Conservation (phyloP, 2,329 filamentous ascomycete genomes). For the Diplodia mutila region DNA sequence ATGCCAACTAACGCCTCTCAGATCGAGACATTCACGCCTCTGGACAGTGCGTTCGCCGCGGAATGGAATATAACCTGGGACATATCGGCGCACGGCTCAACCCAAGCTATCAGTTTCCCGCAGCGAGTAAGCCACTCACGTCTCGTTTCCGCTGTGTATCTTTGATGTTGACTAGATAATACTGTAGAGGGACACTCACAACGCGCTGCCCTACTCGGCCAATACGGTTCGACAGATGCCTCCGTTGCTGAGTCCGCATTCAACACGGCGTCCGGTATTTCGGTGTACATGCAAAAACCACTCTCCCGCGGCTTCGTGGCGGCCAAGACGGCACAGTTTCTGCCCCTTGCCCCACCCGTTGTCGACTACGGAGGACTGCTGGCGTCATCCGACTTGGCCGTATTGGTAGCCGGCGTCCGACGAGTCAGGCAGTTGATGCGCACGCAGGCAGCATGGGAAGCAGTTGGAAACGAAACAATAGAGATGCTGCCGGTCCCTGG, state of each 20-base stretch:
- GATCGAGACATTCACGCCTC: neutral
- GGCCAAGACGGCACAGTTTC: too few relatives aligned
- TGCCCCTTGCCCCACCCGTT: too few relatives aligned
- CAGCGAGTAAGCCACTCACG: neutral
- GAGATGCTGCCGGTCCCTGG: neutral
- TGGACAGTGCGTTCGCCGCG: neutral
- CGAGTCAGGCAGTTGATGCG: neutral
- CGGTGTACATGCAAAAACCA: too few relatives aligned
- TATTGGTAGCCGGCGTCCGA: neutral
- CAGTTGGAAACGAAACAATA: neutral
- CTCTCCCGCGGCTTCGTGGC: too few relatives aligned
- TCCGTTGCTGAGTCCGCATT: too few relatives aligned
- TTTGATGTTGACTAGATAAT: too few relatives aligned
- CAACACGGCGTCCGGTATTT: too few relatives aligned
- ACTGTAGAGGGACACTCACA: too few relatives aligned
- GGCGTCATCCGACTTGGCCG: neutral
- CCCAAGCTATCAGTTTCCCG: neutral
- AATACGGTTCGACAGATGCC: too few relatives aligned
- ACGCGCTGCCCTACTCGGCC: too few relatives aligned
- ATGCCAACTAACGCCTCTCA: constrained; percentile 29
- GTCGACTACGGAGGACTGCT: neutral
- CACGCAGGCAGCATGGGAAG: neutral
- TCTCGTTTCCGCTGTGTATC: too few relatives aligned
- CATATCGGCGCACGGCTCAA: neutral
- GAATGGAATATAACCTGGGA: neutral